phyloP scores from a whole-genome alignment of 768 basidiomycete species.

The Suillus cothurnatus region DNA sequence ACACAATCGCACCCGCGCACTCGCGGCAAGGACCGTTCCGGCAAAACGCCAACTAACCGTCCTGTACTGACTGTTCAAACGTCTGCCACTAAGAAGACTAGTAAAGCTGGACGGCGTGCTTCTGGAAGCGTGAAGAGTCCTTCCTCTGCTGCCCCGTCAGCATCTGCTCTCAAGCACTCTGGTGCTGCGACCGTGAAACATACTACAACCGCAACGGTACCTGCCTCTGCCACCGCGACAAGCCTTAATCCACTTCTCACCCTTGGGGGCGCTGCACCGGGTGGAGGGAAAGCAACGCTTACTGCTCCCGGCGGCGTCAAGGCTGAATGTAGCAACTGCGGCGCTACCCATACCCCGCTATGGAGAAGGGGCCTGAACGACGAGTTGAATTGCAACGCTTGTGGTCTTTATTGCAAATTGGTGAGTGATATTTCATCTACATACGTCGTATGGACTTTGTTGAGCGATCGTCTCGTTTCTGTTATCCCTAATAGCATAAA shows the following conservation, averaged over 20 bases:
- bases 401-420: conserved; percentile 85
- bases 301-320: conserved; percentile 63
- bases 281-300: background rate
- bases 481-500: conserved; percentile 59
- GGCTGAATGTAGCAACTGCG: conserved; percentile 87
- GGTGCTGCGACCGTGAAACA: background rate
- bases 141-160: background rate
- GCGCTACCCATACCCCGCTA: conserved; percentile 85
- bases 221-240: conserved; percentile 65
- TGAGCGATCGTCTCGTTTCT: background rate
- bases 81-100: conserved; percentile 28
- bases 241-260: conserved; percentile 49
- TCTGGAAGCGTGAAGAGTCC: background rate
- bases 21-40: conserved; percentile 28
- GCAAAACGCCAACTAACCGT: conserved; percentile 42
- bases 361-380: conserved; percentile 88
- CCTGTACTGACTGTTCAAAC: conserved; percentile 68
- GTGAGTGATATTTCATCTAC: conserved; percentile 42
- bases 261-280: conserved; percentile 23
- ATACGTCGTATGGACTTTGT: conserved; percentile 4
- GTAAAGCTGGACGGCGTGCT: background rate
- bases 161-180: background rate
- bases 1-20: conserved; percentile 55
- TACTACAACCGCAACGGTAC: conserved; percentile 35
- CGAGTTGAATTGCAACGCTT: conserved; percentile 88